A percentile compares a stretch with the other conserved stretches of the same genome.
These are phyloP conservation scores for Jacaranda copaia DNA, from an alignment of 257 asterid genomes.

Conservation along the genomic window DNA sequence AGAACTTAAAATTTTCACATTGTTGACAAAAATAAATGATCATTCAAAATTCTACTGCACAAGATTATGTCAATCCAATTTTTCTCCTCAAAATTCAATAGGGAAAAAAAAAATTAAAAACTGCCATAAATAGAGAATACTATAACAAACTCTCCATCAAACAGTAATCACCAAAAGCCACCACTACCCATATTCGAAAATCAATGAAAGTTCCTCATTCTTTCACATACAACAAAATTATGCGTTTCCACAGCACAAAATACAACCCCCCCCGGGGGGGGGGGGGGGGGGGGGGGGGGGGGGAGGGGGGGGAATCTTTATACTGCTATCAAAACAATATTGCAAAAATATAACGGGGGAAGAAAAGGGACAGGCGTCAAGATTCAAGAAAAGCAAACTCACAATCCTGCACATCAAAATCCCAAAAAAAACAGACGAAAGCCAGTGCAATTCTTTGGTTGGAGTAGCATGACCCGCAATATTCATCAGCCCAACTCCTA, in stretches of 20 bases:
- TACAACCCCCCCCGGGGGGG: too few relatives aligned
- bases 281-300: too few relatives aligned
- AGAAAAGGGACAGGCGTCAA: neutral
- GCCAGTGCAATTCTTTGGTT: constrained; percentile 63
- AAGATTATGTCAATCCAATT: constrained; percentile 13
- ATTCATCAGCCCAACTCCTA: constrained; percentile 43
- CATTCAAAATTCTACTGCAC: constrained; percentile 15
- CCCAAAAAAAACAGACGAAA: constrained; percentile 66
- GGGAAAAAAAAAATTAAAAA: neutral
- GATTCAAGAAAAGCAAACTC: constrained; percentile 38
- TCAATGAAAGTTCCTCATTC: constrained; percentile 8
- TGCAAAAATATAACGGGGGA: neutral
- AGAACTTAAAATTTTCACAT: constrained; percentile 6
- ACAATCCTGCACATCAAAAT: constrained; percentile 87
- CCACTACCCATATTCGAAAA: constrained; percentile 16
- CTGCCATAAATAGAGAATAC: neutral
- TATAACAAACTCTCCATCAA: neutral
- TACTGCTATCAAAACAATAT: neutral
- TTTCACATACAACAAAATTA: constrained; percentile 11
- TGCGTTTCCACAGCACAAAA: constrained; percentile 15
- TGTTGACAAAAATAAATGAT: constrained; percentile 7
- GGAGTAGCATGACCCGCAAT: constrained; percentile 55
- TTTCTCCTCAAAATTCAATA: neutral
- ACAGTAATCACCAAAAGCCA: constrained; percentile 1
- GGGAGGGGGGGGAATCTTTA: neutral